These are phyloP conservation scores for Tylopilus orsonianus DNA, from an alignment of 1,284 basidiomycete genomes.

Conservation along the genomic window DNA sequence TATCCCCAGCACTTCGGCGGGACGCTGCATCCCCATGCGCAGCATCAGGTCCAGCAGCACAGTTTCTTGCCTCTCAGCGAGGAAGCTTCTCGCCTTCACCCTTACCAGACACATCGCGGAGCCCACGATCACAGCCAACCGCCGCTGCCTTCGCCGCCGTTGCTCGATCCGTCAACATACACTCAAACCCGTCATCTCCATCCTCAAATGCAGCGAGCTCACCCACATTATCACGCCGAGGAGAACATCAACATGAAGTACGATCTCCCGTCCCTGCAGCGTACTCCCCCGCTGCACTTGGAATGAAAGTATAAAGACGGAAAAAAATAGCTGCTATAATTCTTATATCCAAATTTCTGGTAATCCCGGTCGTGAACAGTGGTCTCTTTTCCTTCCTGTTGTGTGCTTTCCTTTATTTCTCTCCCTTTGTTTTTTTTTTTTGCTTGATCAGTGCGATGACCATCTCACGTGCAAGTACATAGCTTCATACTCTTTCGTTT, in stretches of 20 bases:
- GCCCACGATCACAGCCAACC: constrained; percentile 32
- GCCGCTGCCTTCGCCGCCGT: constrained; percentile 32
- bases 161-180: constrained; percentile 34
- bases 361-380: constrained; percentile 33
- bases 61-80: constrained; percentile 27
- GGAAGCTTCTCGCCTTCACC: constrained; percentile 33
- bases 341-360: constrained; percentile 28
- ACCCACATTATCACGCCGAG: constrained; percentile 33
- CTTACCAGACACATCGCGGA: constrained; percentile 37
- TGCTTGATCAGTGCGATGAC: constrained; percentile 7
- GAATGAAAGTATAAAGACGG: constrained; percentile 31
- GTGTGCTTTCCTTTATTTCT: constrained; percentile 1
- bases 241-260: constrained; percentile 35
- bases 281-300: constrained; percentile 35
- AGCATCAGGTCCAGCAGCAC: constrained; percentile 23
- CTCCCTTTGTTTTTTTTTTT: background rate
- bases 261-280: constrained; percentile 32
- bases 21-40: constrained; percentile 29
- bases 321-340: constrained; percentile 20
- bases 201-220: constrained; percentile 30
- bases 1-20: constrained; percentile 34
- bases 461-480: constrained; percentile 16
- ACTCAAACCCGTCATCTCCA: constrained; percentile 28
- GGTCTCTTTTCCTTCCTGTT: constrained; percentile 14
- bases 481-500: constrained; percentile 10